Conservation (phyloP, 202 grass and related monocot genomes). For the Thinopyrum obtusiflorum region DNA sequence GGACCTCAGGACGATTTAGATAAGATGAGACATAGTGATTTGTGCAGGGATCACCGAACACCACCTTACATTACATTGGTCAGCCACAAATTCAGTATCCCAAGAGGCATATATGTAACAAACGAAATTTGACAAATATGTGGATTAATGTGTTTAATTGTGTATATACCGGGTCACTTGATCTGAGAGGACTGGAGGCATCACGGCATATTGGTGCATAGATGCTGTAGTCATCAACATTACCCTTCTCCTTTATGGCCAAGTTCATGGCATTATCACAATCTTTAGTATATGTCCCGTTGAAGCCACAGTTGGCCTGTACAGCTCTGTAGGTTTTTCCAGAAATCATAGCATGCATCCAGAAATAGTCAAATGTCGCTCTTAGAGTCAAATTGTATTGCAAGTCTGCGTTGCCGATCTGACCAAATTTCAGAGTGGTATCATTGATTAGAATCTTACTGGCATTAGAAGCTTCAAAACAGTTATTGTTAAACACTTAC, state of each 20-base stretch:
- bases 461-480: conserved; percentile 17
- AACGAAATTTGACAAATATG: background rate
- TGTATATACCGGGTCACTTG: conserved; percentile 44
- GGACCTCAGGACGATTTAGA: conserved; percentile 60
- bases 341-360: conserved; percentile 68
- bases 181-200: conserved; percentile 43
- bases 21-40: conserved; percentile 51
- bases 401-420: conserved; percentile 71
- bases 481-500: conserved; percentile 48
- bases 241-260: conserved; percentile 45
- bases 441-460: conserved; percentile 27
- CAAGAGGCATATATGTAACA: conserved; percentile 17
- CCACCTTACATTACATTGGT: conserved; percentile 45
- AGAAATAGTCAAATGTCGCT: conserved; percentile 58
- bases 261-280: conserved; percentile 43
- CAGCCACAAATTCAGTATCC: conserved; percentile 21
- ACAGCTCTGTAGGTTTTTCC: conserved; percentile 42
- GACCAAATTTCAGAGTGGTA: conserved; percentile 22
- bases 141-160: conserved; percentile 9
- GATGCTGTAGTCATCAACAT: conserved; percentile 57
- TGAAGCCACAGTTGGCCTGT: conserved; percentile 46
- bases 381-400: conserved; percentile 44
- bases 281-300: conserved; percentile 37
- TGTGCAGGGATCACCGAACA: conserved; percentile 54
- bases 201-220: conserved; percentile 52